Evolutionary conservation across 1,284 basidiomycete genomes (phyloP), one percentile per base, ranked within the genome.

Genomic region (Bondarzewia mesenterica): DNA sequence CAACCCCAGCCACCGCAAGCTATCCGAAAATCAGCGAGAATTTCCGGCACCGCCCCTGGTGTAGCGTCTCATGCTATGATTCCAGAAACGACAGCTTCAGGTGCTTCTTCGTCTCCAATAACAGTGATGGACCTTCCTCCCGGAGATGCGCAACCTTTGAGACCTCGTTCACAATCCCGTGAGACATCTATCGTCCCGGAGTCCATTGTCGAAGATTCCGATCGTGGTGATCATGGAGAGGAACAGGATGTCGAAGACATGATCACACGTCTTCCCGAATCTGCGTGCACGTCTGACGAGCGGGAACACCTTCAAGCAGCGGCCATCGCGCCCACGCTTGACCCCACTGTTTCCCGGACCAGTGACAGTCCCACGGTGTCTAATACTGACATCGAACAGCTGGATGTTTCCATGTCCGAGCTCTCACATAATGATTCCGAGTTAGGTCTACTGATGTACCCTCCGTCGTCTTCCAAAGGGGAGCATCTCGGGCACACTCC

Each of bases 1-100:
- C 60, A 63, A 44, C 72, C 74, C 6, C 29, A 4, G 42, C 54
- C 53, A 26, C 58, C 57, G 29, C 51, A 45, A 25, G 45, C 52
- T 49, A 50, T 53, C 52, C 52, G 54, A 10, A 44, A 41, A 39
- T 55, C 54, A 10, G n/a, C 7, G 25, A 18, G 25, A 29, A 12
- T 43, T 5, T 43, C 16, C 8, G 15, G 42, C 12, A 12, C 29
- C 10, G 12, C 4, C 10, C 12, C 12, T n/a, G 29, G n/a, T 12
- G 29, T n/a, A 12, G 29, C 29, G 29, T 32, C 29, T 10, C 29
- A 32, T 4, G 5, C 29, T n/a, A 7, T 32, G 29, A 32, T 32
- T 12, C 10, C 10, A 12, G 29, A 32, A 12, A n/a, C 29, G n/a
- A 32, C 6, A 32, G 10, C 29, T 6, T 32, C 29, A 10, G 29